These are phyloP conservation scores for Lasiodiplodia gonubiensis DNA, from an alignment of 2,329 filamentous ascomycete genomes.

Conservation along the genomic window DNA sequence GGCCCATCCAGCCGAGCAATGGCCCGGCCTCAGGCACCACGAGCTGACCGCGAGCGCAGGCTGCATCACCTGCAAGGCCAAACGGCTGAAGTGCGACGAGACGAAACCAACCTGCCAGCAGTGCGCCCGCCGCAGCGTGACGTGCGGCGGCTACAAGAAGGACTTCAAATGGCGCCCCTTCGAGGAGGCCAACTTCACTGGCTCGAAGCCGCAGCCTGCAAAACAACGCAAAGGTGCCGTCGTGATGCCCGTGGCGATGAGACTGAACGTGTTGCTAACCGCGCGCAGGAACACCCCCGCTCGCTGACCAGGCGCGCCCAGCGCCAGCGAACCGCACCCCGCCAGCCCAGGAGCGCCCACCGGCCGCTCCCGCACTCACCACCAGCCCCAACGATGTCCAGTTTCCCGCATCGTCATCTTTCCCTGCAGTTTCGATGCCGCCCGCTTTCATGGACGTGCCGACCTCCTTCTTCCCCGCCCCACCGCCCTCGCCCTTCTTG, in stretches of 20 bases:
- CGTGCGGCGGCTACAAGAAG: constrained; percentile 75
- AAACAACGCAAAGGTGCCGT: constrained; percentile 27
- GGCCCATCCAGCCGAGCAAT: constrained; percentile 24
- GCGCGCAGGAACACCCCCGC: constrained; percentile 30
- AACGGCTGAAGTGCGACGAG: constrained; percentile 76
- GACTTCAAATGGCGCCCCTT: constrained; percentile 78
- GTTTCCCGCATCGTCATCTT: neutral
- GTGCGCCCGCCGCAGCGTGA: constrained; percentile 68
- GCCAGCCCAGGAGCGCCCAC: constrained; percentile 16
- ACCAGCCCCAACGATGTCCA: constrained; percentile 18
- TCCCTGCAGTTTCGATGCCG: neutral
- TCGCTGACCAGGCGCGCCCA: constrained; percentile 12
- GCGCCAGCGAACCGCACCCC: constrained; percentile 20
- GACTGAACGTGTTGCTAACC: constrained; percentile 12
- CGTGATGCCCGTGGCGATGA: neutral
- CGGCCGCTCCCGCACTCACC: constrained; percentile 6
- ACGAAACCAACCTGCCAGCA: constrained; percentile 71
- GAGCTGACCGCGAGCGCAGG: constrained; percentile 51
- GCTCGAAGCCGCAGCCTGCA: constrained; percentile 44
- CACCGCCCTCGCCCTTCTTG: constrained; percentile 35
- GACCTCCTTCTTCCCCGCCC: constrained; percentile 23
- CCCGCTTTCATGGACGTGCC: constrained; percentile 22
- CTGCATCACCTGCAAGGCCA: constrained; percentile 75
- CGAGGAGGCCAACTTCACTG: constrained; percentile 64
- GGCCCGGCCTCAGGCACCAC: constrained; percentile 23